phyloP scores from a whole-genome alignment of 83 land plant genomes.

The Picea mariana region DNA sequence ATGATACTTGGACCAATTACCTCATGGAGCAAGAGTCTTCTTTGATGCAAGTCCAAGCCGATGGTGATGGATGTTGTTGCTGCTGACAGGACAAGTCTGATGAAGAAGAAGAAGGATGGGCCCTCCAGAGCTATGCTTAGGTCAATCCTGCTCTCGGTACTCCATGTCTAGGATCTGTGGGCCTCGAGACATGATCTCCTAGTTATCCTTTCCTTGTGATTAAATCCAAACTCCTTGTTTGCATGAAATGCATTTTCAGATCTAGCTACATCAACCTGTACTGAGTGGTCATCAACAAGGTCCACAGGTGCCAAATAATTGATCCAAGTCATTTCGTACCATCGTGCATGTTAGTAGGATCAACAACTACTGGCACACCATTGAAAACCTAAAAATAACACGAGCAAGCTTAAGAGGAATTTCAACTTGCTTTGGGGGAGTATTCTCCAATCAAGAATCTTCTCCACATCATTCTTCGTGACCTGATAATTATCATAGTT shows the following conservation, averaged over 20 bases:
- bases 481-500: conserved; percentile 90
- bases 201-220: conserved; percentile 92
- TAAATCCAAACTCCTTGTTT: conserved; percentile 68
- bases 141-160: too few species aligned
- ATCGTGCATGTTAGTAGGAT: conserved; percentile 92
- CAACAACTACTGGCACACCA: conserved; percentile 95
- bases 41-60: too few species aligned
- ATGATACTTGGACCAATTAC: too few species aligned
- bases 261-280: conserved; percentile 71
- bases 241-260: conserved; percentile 55
- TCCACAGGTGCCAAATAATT: conserved; percentile 97
- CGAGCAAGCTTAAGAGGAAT: conserved; percentile 97
- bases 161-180: too few species aligned
- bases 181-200: too few species aligned
- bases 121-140: too few species aligned
- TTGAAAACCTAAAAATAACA: conserved; percentile 93
- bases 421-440: conserved; percentile 85
- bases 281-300: conserved; percentile 75
- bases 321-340: conserved; percentile 82
- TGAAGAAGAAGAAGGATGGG: too few species aligned
- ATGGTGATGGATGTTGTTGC: too few species aligned
- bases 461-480: conserved; percentile 80
- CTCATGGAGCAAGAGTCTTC: too few species aligned
- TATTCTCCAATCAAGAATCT: conserved; percentile 88
- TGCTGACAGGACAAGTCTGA: too few species aligned